Base-by-base conservation (phyloP, 2,329 filamentous ascomycete genomes). In the Alternaria angustiovoidea region DNA sequence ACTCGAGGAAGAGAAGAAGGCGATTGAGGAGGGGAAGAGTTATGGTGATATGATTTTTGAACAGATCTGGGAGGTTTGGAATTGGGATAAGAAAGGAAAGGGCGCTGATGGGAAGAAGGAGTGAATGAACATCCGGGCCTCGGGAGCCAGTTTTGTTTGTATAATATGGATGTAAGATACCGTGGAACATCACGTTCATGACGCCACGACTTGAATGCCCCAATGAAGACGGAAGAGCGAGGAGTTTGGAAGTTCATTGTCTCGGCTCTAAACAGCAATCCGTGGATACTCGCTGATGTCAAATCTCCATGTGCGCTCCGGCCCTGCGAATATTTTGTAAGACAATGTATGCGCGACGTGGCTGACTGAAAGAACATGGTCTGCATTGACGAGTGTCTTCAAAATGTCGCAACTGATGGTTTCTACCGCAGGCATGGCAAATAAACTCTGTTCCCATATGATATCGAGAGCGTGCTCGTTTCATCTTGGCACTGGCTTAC, bases 31-130 rank as follows among this genome's bases (percentile, higher is more conserved):
- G 62, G 77, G 77, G 7, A 81, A 78, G 67, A 75, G 73, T 3
- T 82, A 81, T 70, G 73, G 74, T 14, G 78, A 75, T 61, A 69
- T 82, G 65, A 82, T 82, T 44, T 71, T 78, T 63, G 80, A 81
- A 46, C 81, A 83, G 73, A 78, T 83, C 54, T 82, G 79, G 80
- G 81, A 83, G 46, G 81, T 82, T 54, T 81, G 78, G 79, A 81
- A 78, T 71, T 79, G 79, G 78, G 79, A 79, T 43, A 77, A 78
- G 71, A 70, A 72, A 61, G 70, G 66, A 4, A 62, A 62, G 14
- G 59, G 62, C 16, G 43, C 44, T 20, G 62, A 64, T 11, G 41
- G 22, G 28, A 73, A 73, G 57, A 75, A 71, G 1, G 32, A 36
- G 12, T 36, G 32, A 36, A 30, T 11, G 11, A 11, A 30, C 8